Percentiles rank a stretch among this genome's conserved stretches.
These are phyloP conservation scores for Xylariaceae sp. DNA, from an alignment of 2,329 filamentous ascomycete species.

Conservation along the genomic window DNA sequence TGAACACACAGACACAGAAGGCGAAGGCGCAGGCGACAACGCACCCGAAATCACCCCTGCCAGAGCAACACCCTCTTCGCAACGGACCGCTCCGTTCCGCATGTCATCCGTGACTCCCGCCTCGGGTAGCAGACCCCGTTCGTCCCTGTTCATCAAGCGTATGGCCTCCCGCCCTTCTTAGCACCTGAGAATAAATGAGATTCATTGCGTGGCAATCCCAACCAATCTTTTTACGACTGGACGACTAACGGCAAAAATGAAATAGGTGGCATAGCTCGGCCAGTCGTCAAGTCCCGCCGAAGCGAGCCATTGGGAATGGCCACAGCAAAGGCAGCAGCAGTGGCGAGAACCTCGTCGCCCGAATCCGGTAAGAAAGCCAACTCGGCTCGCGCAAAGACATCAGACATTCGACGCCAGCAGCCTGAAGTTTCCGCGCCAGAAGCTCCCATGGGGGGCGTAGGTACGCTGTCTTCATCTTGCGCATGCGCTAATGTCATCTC, in stretches of 20 bases:
- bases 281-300: slow-evolving; percentile 14
- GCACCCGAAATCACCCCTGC: slow-evolving; percentile 23
- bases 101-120: slow-evolving; percentile 23
- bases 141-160: slow-evolving; percentile 17
- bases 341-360: not conserved
- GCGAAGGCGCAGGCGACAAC: not conserved
- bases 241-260: slow-evolving; percentile 2
- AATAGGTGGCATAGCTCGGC: slow-evolving; percentile 25
- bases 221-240: not conserved
- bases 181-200: not conserved
- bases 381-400: slow-evolving; percentile 18
- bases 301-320: slow-evolving; percentile 6
- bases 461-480: slow-evolving; percentile 14
- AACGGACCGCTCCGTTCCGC: slow-evolving; percentile 22
- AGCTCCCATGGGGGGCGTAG: slow-evolving; percentile 28
- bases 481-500: not conserved
- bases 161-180: slow-evolving; percentile 9
- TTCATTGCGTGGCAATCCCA: not conserved
- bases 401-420: slow-evolving; percentile 17
- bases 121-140: slow-evolving; percentile 19
- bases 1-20: not conserved
- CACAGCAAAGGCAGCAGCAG: not conserved
- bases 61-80: slow-evolving; percentile 11
- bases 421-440: slow-evolving; percentile 21
- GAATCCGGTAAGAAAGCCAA: slow-evolving; percentile 19